Conservation (phyloP, 495 filamentous ascomycete genomes). For the Penicillium lagena region DNA sequence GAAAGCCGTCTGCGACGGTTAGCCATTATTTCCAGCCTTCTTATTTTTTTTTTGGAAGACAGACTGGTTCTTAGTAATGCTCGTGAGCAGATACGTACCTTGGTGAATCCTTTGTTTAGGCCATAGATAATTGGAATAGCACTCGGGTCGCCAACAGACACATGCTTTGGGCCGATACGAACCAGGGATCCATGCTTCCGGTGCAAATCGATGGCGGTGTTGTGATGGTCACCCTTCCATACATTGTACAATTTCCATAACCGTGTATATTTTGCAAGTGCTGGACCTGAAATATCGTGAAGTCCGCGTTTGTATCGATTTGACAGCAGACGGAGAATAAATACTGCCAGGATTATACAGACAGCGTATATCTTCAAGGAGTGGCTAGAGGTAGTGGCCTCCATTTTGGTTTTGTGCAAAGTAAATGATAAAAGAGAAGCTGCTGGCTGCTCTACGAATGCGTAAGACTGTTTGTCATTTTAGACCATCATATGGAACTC, state of each 20-base stretch:
- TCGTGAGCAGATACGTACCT: constrained; percentile 16
- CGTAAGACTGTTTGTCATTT: too few relatives aligned
- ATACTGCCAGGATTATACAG: neutral
- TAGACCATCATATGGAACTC: too few relatives aligned
- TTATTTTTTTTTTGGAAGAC: too few relatives aligned
- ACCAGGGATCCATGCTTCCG: constrained; percentile 33
- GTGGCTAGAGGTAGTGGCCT: too few relatives aligned
- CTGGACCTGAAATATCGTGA: constrained; percentile 27
- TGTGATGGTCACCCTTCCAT: constrained; percentile 27
- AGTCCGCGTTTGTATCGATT: constrained; percentile 10
- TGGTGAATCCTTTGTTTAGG: constrained; percentile 28
- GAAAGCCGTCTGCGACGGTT: too few relatives aligned
- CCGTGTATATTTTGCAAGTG: constrained; percentile 23
- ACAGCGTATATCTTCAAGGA: neutral
- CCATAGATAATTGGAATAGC: constrained; percentile 33
- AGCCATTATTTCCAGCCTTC: too few relatives aligned
- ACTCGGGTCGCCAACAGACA: constrained; percentile 30
- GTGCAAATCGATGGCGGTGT: constrained; percentile 25
- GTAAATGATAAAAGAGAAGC: too few relatives aligned
- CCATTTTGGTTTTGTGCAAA: too few relatives aligned
- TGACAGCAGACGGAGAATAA: constrained; percentile 1
- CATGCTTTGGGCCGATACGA: constrained; percentile 30
- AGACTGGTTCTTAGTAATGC: too few relatives aligned
- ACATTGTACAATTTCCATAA: constrained; percentile 30
- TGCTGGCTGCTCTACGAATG: too few relatives aligned